Percentiles rank a stretch among this genome's conserved stretches.
Evolutionary conservation across 306 rosid species (phyloP).

Genomic region (Herpetospermum pedunculosum): DNA sequence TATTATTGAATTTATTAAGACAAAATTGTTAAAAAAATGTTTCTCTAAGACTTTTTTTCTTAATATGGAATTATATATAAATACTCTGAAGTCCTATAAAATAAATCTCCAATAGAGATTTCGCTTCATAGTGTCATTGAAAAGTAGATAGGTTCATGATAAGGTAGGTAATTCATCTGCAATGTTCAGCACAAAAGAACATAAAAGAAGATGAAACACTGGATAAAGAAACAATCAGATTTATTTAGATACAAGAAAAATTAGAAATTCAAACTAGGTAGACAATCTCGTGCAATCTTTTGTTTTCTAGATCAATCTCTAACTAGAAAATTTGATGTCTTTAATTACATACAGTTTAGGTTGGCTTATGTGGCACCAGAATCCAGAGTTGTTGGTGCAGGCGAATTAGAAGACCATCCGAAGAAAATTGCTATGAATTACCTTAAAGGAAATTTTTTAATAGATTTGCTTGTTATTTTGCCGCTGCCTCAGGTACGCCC

Average conservation of each 20-base stretch:
- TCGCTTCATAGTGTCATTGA: background rate
- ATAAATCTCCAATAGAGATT: background rate
- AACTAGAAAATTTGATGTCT: background rate
- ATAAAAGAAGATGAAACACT: background rate
- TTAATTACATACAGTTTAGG: constrained; percentile 45
- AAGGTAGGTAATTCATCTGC: background rate
- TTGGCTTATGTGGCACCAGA: constrained; percentile 87
- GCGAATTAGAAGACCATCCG: constrained; percentile 74
- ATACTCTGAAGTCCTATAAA: background rate
- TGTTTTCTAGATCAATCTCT: background rate
- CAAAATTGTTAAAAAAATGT: background rate
- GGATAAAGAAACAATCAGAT: background rate
- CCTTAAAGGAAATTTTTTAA: constrained; percentile 34
- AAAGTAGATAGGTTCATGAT: background rate
- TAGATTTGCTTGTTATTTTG: constrained; percentile 50
- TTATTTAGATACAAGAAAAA: background rate
- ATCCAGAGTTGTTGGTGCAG: constrained; percentile 77
- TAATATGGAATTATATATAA: background rate
- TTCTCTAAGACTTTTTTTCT: background rate
- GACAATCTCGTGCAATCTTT: background rate
- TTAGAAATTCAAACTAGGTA: background rate
- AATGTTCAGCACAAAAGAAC: background rate
- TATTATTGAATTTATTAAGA: background rate
- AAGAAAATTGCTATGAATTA: constrained; percentile 56
- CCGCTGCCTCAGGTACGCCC: constrained; percentile 74